Conservation (phyloP, 805 yeast species). For the Starmerella scarabaei region DNA sequence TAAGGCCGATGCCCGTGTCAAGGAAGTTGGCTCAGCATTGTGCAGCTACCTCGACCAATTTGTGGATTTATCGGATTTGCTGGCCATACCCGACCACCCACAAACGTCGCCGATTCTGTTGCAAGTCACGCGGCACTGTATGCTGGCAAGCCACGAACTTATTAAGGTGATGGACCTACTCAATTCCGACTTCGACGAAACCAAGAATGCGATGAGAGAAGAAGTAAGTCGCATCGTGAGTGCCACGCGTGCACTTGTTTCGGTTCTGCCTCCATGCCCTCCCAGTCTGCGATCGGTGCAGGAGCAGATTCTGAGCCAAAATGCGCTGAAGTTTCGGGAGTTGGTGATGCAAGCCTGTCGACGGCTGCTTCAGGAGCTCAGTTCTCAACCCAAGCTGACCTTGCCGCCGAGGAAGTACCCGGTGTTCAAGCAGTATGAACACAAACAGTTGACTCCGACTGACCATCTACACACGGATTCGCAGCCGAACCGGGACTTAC, state of each 20-base stretch:
- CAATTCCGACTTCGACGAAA: conserved; percentile 24
- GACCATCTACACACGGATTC: no score
- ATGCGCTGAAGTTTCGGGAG: conserved; percentile 26
- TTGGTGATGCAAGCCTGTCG: conserved; percentile 16
- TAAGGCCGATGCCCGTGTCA: conserved; percentile 25
- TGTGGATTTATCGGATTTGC: conserved; percentile 23
- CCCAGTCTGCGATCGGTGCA: conserved; percentile 15
- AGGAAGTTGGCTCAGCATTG: conserved; percentile 27
- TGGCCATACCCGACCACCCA: conserved; percentile 21
- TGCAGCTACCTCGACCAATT: conserved; percentile 27
- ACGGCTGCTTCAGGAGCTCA: conserved; percentile 17
- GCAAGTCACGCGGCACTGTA: conserved; percentile 28
- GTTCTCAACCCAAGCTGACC: conserved; percentile 24
- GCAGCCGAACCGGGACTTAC: no score
- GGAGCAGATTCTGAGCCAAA: conserved; percentile 21
- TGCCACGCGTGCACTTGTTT: conserved; percentile 29
- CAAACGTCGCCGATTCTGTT: conserved; percentile 25
- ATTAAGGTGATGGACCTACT: conserved; percentile 28
- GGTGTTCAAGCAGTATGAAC: conserved; percentile 17
- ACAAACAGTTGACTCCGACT: neutral
- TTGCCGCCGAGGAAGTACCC: conserved; percentile 24
- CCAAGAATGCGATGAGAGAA: conserved; percentile 26
- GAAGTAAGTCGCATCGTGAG: conserved; percentile 27
- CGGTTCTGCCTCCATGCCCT: conserved; percentile 19
- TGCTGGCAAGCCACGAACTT: conserved; percentile 31